Base-by-base conservation (phyloP, 2,329 filamentous ascomycete species). In the Fusarium nematophilum region DNA sequence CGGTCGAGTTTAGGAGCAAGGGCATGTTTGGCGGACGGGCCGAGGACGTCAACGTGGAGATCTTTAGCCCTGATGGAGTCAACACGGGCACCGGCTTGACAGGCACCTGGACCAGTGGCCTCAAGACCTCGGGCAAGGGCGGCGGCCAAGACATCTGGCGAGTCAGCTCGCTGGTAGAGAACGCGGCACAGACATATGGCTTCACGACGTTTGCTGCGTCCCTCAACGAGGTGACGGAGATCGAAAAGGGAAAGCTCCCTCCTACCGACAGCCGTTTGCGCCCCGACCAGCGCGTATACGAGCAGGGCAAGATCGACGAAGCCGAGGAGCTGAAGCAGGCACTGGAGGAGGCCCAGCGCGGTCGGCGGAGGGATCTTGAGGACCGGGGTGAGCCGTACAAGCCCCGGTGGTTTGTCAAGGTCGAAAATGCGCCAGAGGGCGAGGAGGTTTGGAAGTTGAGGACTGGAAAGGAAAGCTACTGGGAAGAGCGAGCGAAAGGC, bases 11-110 rank as follows among this genome's bases (percentile, higher is more conserved):
- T 79, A 96, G 95, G 73, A 87, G 90, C 50, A 96, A 95, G 72
- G 94, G 95, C 64, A 97, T 99, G 92, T 99, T 98, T 78, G 93
- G 94, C 26, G 95, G 95, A 11, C 88, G 95, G 52, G 90, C 90
- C 59, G 95, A 99, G 75, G 95, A 99, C 59, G 91, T 98, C 9
- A 82, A 85, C 29, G 89, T 94, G 6, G 89, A 93, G 67, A 84
- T 88, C 1, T 89, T 89, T 64, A 88, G 89, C 53, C 76, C 83
- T 1, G 82, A 89, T 50, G 92, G 92, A 33, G 76, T 79, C 18
- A 81, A 86, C 15, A 84, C 90, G 0, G 84, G 90, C 1, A 80
- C 89, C 9, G 87, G 90, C 13, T 79, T 98, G 18, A 76, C 80
- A 0, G 95, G 95, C 3, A 96, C 90, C 49, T 99, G 95, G 95